phyloP scores from a whole-genome alignment of 116 monocot species.

The Posidonia oceanica region DNA sequence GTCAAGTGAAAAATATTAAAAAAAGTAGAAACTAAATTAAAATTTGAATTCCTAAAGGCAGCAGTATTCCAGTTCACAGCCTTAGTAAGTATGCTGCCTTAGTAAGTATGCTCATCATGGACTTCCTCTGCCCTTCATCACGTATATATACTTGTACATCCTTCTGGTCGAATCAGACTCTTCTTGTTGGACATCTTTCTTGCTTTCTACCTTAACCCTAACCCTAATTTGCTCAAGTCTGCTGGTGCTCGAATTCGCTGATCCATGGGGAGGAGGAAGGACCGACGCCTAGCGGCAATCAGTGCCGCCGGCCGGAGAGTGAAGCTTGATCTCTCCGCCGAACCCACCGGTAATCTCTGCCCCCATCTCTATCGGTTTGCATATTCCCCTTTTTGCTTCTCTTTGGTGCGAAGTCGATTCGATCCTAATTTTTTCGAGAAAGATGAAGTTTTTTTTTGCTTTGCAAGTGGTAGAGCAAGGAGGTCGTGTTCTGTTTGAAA shows the following conservation, averaged over 20 bases:
- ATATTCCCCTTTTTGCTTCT: not conserved
- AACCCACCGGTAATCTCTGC: slow-evolving; percentile 62
- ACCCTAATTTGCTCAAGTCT: not conserved
- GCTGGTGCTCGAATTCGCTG: not conserved
- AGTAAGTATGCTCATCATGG: too few species aligned
- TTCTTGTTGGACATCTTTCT: not conserved
- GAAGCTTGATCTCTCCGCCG: slow-evolving; percentile 88
- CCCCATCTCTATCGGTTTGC: not conserved
- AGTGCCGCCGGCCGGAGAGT: slow-evolving; percentile 58
- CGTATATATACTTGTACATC: not conserved
- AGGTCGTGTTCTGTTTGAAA: too few species aligned
- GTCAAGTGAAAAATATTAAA: too few species aligned
- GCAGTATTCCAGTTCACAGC: too few species aligned
- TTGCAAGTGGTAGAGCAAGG: not conserved
- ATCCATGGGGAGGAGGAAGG: slow-evolving; percentile 87
- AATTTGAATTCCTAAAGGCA: too few species aligned
- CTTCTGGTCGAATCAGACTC: not conserved
- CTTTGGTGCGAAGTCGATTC: not conserved
- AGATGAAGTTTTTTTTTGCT: not conserved
- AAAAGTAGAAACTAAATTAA: too few species aligned
- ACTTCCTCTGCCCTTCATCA: too few species aligned
- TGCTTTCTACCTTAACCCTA: not conserved
- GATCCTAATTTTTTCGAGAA: not conserved
- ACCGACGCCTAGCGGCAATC: slow-evolving; percentile 82
- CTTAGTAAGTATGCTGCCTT: too few species aligned